Conservation (phyloP, 176 grass and related monocot genomes). For the Triticum monococcum region DNA sequence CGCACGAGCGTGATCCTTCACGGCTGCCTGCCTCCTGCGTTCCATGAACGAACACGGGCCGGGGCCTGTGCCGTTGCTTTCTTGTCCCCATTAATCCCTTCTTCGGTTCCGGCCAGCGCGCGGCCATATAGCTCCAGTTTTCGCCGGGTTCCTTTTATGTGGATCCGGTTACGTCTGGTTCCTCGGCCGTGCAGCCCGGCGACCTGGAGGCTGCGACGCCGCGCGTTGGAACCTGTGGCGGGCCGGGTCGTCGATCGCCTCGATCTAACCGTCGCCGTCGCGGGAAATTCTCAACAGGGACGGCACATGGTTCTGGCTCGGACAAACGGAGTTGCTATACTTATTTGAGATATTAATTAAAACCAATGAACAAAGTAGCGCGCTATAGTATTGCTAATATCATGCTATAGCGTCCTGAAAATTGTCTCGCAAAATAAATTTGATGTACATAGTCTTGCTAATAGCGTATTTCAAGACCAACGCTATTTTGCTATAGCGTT, state of each 20-base stretch:
- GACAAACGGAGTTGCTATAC: neutral
- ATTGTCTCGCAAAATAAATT: too few species aligned
- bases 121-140: neutral
- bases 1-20: neutral
- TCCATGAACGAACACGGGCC: neutral
- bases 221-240: constrained; percentile 9
- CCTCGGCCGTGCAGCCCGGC: constrained; percentile 26
- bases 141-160: neutral
- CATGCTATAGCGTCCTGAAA: too few species aligned
- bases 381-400: too few species aligned
- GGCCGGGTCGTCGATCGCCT: neutral
- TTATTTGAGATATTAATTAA: neutral
- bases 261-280: neutral
- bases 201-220: constrained; percentile 35
- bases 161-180: neutral
- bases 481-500: too few species aligned
- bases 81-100: neutral
- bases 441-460: too few species aligned
- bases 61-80: neutral
- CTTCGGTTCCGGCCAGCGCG: neutral
- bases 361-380: too few species aligned
- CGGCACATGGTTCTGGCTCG: neutral
- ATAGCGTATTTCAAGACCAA: too few species aligned
- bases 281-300: neutral
- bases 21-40: neutral